Evolutionary conservation across 129 eudicot genomes (phyloP).

Genomic region (Artemisia annua): DNA sequence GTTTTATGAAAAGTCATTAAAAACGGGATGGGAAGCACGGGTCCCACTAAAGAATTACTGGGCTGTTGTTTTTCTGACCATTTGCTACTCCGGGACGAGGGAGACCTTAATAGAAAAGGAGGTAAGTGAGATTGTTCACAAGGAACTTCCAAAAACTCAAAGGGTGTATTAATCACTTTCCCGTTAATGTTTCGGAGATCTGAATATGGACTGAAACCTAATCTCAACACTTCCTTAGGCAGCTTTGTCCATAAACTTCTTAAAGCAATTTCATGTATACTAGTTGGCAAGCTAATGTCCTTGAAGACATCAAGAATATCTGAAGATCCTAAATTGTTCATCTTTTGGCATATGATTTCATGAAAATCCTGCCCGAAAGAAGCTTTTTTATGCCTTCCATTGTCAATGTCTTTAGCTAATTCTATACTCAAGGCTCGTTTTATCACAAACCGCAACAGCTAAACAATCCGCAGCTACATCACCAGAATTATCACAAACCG

Average conservation of each 20-base stretch:
- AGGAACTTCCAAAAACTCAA: slow-evolving; percentile 59
- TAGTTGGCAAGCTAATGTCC: slow-evolving; percentile 56
- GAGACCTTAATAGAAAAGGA: slow-evolving; percentile 55
- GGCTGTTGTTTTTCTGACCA: slow-evolving; percentile 53
- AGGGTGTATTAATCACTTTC: slow-evolving; percentile 26
- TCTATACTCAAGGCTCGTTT: slow-evolving; percentile 33
- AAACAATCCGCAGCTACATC: no score
- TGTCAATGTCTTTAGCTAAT: slow-evolving; percentile 8
- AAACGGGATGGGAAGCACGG: slow-evolving; percentile 54
- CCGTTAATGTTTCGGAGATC: slow-evolving; percentile 32
- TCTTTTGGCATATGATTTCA: slow-evolving; percentile 45
- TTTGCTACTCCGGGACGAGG: slow-evolving; percentile 58
- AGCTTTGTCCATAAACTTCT: slow-evolving; percentile 47
- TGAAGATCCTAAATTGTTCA: slow-evolving; percentile 38
- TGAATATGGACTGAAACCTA: slow-evolving; percentile 47
- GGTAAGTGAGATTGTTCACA: slow-evolving; percentile 40
- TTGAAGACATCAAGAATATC: slow-evolving; percentile 36
- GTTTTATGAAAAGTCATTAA: slow-evolving; percentile 44
- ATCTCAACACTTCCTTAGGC: slow-evolving; percentile 46
- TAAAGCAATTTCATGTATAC: slow-evolving; percentile 60
- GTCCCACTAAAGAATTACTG: slow-evolving; percentile 50
- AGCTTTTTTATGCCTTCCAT: slow-evolving; percentile 11
- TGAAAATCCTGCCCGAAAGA: slow-evolving; percentile 36
- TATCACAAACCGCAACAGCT: no score
- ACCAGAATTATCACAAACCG: no score